A percentile compares a stretch with the other conserved stretches of the same genome.
phyloP scores from a whole-genome alignment of 331 rosid species.

The Pyracantha coccinea region DNA sequence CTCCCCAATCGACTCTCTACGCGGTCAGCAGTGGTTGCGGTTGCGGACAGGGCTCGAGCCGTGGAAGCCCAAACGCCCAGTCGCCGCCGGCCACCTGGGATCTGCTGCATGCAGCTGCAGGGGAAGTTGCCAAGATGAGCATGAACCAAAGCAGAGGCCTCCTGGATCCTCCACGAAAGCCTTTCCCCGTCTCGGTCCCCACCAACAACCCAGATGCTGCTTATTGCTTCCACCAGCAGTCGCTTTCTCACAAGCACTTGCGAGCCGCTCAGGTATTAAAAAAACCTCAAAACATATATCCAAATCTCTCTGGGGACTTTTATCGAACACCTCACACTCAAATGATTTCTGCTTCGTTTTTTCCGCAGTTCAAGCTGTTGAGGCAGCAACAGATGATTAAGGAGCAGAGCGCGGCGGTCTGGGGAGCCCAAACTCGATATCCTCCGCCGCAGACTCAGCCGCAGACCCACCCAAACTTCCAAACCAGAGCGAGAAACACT shows the following conservation, averaged over 20 bases:
- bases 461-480: constrained; percentile 10
- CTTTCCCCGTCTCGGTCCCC: constrained; percentile 26
- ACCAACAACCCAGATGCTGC: constrained; percentile 21
- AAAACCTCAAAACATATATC: background rate
- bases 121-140: constrained; percentile 65
- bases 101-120: constrained; percentile 82
- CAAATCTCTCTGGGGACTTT: background rate
- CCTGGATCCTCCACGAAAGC: constrained; percentile 22
- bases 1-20: constrained; percentile 79
- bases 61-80: constrained; percentile 49
- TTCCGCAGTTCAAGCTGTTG: constrained; percentile 35
- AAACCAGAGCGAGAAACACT: constrained; percentile 24
- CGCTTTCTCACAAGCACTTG: constrained; percentile 48
- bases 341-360: background rate
- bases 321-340: background rate
- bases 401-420: constrained; percentile 27
- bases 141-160: constrained; percentile 14
- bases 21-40: constrained; percentile 34
- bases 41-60: constrained; percentile 40
- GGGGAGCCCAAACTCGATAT: constrained; percentile 23
- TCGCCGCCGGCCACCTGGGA: constrained; percentile 54
- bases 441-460: constrained; percentile 12
- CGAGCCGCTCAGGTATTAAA: constrained; percentile 38
- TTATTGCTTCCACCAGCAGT: constrained; percentile 14
- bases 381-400: constrained; percentile 52